Percentiles rank a stretch among this genome's conserved stretches.
These are phyloP conservation scores for Prototheca wickerhamii DNA, from an alignment of 163 green algal species.

Conservation along the genomic window DNA sequence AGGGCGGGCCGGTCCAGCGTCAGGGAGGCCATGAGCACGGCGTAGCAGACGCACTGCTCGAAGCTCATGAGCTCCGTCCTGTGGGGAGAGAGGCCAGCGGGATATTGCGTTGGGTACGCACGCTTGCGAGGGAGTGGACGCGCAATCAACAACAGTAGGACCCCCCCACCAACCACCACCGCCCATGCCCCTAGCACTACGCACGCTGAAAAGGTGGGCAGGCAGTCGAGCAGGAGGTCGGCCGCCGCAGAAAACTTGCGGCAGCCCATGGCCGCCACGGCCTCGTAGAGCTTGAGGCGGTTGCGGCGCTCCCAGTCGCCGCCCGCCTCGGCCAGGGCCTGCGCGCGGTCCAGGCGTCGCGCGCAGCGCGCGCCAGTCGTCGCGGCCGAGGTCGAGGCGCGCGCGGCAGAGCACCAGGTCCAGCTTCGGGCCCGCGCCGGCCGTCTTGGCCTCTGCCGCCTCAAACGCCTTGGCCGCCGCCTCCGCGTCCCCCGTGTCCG, in stretches of 20 bases:
- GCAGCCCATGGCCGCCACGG: constrained; percentile 71
- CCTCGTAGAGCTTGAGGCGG: constrained; percentile 97
- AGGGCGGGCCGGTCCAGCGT: constrained; percentile 58
- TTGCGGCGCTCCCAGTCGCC: constrained; percentile 99
- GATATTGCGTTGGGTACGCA: too few species aligned
- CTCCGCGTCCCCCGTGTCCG: constrained; percentile 58
- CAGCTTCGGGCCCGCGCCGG: constrained; percentile 83
- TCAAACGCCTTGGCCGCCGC: constrained; percentile 62
- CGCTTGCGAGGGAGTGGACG: too few species aligned
- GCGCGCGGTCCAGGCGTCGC: background rate
- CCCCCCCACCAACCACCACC: background rate
- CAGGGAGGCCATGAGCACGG: constrained; percentile 67
- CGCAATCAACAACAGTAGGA: background rate
- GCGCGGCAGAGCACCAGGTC: constrained; percentile 35
- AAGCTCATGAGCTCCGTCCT: constrained; percentile 90
- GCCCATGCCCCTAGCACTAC: background rate
- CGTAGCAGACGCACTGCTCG: constrained; percentile 83
- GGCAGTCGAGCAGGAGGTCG: constrained; percentile 85
- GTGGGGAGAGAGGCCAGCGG: constrained; percentile 8
- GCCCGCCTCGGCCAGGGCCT: background rate
- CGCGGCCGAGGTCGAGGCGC: too few species aligned
- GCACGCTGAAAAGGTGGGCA: constrained; percentile 91
- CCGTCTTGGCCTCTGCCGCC: constrained; percentile 79
- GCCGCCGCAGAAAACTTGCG: constrained; percentile 78
- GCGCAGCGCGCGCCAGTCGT: background rate